phyloP scores from a whole-genome alignment of 2,329 filamentous ascomycete species.

The Chalaropsis thielavioides region DNA sequence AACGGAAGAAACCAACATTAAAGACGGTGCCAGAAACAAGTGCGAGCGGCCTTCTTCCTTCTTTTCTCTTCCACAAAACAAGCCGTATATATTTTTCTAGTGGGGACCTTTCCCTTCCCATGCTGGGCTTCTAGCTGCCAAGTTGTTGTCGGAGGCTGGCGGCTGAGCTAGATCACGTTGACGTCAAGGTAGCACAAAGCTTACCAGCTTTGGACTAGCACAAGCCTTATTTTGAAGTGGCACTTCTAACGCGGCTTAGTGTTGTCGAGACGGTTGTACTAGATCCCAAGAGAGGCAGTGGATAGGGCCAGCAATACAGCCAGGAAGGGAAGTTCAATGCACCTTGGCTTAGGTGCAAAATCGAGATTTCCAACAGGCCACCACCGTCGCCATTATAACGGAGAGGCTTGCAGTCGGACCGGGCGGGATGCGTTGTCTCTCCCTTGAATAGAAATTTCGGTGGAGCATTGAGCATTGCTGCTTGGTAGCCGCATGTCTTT shows the following conservation, averaged over 20 bases:
- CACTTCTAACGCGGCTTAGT: neutral
- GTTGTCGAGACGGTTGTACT: neutral
- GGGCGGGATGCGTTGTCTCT: neutral
- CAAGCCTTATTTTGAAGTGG: neutral
- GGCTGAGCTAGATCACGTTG: neutral
- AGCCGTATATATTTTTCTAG: neutral
- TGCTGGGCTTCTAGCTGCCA: neutral
- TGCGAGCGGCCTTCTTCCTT: neutral
- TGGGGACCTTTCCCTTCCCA: neutral
- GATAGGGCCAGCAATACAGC: neutral
- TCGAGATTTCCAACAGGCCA: neutral
- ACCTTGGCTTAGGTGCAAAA: neutral
- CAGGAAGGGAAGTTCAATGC: neutral
- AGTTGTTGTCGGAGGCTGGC: neutral
- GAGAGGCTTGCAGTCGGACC: neutral
- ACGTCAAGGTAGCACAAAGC: neutral
- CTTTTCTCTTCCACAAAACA: neutral
- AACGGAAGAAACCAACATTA: neutral
- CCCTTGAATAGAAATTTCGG: neutral
- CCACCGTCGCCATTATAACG: neutral
- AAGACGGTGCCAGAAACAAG: neutral
- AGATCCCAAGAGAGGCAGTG: neutral
- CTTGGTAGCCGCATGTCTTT: neutral
- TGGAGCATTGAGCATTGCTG: neutral
- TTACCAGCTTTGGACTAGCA: slow-evolving; percentile 4